A percentile compares a stretch with the other conserved stretches of the same genome.
Evolutionary conservation across 2,329 filamentous ascomycete genomes (phyloP).

Genomic region (Fragosphaeria purpurea): DNA sequence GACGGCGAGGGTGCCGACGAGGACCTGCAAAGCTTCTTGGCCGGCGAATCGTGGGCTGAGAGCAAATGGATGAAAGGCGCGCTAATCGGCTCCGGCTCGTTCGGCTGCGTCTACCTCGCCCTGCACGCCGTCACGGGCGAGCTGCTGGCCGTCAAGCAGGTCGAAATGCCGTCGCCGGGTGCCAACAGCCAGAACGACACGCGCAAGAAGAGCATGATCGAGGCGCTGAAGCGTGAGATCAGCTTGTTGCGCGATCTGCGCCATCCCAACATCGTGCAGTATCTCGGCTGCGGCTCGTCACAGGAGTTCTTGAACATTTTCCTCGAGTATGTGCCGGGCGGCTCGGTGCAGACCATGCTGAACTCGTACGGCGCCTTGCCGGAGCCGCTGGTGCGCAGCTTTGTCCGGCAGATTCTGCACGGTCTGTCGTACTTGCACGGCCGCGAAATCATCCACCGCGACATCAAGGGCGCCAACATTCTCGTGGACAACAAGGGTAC

Average conservation of each 20-base stretch:
- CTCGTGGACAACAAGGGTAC: slow-evolving; percentile 98
- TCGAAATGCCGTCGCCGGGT: slow-evolving; percentile 74
- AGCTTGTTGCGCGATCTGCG: slow-evolving; percentile 85
- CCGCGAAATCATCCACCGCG: slow-evolving; percentile 92
- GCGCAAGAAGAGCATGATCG: slow-evolving; percentile 96
- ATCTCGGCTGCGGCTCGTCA: slow-evolving; percentile 88
- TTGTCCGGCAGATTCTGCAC: slow-evolving; percentile 88
- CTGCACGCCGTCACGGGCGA: slow-evolving; percentile 94
- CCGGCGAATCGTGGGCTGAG: slow-evolving; percentile 89
- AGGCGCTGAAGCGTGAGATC: slow-evolving; percentile 94
- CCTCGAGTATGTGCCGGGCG: slow-evolving; percentile 95
- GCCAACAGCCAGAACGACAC: slow-evolving; percentile 73
- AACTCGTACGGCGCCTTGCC: slow-evolving; percentile 94
- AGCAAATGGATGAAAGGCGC: slow-evolving; percentile 99
- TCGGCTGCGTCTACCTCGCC: slow-evolving; percentile 90
- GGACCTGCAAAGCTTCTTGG: slow-evolving; percentile 79
- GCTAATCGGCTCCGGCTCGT: slow-evolving; percentile 91
- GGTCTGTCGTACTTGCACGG: slow-evolving; percentile 90
- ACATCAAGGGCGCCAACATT: slow-evolving; percentile 98
- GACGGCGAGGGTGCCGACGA: slow-evolving; percentile 89
- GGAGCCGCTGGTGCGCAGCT: slow-evolving; percentile 89
- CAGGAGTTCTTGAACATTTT: slow-evolving; percentile 96
- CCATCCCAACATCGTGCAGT: slow-evolving; percentile 96
- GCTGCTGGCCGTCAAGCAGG: slow-evolving; percentile 96
- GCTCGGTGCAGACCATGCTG: slow-evolving; percentile 95